Evolutionary conservation across 2,329 filamentous ascomycete genomes (phyloP).

Genomic region (Cercospora sp.): DNA sequence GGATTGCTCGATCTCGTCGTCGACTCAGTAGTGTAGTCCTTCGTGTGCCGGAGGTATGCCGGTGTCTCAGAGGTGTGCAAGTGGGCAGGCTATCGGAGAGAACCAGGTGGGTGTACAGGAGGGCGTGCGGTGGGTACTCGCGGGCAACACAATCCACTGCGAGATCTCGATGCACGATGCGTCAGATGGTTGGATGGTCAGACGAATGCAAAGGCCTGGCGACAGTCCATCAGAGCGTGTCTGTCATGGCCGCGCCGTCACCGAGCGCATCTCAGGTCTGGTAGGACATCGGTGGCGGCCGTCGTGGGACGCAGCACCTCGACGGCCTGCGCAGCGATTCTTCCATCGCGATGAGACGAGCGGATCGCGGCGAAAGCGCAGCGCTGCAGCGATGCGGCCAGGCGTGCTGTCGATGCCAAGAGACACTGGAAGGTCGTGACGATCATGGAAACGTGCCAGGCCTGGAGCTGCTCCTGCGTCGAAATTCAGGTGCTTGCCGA

Average conservation of each 20-base stretch:
- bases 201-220: not conserved
- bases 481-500: no score
- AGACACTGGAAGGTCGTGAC: no score
- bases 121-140: not conserved
- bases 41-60: not conserved
- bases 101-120: not conserved
- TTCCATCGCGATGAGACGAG: no score
- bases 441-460: no score
- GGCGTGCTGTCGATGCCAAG: no score
- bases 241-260: not conserved
- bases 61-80: not conserved
- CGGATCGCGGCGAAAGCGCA: no score
- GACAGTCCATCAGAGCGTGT: not conserved
- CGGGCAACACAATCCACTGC: not conserved
- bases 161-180: slow-evolving; percentile 4
- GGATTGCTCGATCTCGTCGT: no score
- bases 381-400: no score
- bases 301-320: slow-evolving; percentile 5
- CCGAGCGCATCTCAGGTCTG: slow-evolving; percentile 8
- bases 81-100: not conserved
- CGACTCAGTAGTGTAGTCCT: no score
- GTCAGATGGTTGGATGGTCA: not conserved
- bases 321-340: no score
- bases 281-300: not conserved
- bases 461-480: no score